Conservation (phyloP, 495 filamentous ascomycete species). For the Sabuloglossum arenarium region DNA sequence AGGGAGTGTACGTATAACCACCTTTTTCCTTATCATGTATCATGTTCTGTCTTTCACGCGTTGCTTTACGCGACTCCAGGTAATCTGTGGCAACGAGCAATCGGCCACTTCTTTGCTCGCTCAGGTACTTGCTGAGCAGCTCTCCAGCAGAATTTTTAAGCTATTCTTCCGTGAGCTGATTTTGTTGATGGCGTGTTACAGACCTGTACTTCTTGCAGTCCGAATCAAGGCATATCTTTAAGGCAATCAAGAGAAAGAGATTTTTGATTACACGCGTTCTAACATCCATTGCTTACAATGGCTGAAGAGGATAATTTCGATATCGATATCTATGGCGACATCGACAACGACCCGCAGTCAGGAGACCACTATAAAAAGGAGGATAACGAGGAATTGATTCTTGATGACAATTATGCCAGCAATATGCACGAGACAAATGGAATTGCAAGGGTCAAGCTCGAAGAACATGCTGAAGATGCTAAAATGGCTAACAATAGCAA, state of each 20-base stretch:
- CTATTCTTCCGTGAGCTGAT: slow-evolving; percentile 8
- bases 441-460: slow-evolving; percentile 6
- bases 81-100: background rate
- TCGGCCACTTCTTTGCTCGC: background rate
- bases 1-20: slow-evolving; percentile 7
- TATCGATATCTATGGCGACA: slow-evolving; percentile 11
- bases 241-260: slow-evolving; percentile 7
- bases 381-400: background rate
- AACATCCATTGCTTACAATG: slow-evolving; percentile 6
- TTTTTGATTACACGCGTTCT: background rate
- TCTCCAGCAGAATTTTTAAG: background rate
- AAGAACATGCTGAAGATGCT: background rate
- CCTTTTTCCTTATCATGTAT: slow-evolving; percentile 1
- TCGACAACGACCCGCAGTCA: slow-evolving; percentile 6
- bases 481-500: background rate
- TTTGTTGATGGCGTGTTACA: slow-evolving; percentile 1
- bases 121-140: background rate
- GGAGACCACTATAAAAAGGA: slow-evolving; percentile 14
- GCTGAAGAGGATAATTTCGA: slow-evolving; percentile 11
- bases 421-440: background rate
- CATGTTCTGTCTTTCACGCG: background rate
- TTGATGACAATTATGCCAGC: background rate
- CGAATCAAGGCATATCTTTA: slow-evolving; percentile 6
- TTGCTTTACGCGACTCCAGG: background rate
- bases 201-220: slow-evolving; percentile 5